phyloP scores from a whole-genome alignment of 257 asterid species.

The Salvia miltiorrhiza region DNA sequence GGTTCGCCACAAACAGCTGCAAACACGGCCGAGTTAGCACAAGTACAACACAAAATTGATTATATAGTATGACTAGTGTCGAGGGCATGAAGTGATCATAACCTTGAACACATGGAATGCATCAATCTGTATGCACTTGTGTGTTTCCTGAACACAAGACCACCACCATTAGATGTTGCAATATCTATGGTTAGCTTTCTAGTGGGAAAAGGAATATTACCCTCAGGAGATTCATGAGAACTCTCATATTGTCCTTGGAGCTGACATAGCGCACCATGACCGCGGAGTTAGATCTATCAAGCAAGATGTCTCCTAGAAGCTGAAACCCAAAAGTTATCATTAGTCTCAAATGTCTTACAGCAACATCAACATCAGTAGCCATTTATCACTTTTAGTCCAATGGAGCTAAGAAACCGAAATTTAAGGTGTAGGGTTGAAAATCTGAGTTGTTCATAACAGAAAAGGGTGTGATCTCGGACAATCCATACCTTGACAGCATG shows the following conservation, averaged over 20 bases:
- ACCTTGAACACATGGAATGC: constrained; percentile 97
- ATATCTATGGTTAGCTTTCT: too few species aligned
- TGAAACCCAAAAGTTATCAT: constrained; percentile 21
- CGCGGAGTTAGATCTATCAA: constrained; percentile 73
- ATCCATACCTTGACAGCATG: constrained; percentile 72
- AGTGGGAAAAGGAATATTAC: constrained; percentile 31
- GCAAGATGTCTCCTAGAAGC: constrained; percentile 91
- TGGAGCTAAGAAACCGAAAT: neutral
- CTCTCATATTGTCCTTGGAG: constrained; percentile 64
- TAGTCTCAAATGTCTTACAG: neutral
- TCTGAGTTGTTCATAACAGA: neutral
- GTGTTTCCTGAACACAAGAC: constrained; percentile 59
- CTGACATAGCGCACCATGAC: constrained; percentile 84
- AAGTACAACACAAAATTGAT: neutral
- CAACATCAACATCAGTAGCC: neutral
- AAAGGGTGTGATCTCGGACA: neutral
- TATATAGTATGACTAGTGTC: neutral
- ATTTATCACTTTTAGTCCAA: neutral
- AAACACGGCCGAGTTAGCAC: neutral
- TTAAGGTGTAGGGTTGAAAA: neutral
- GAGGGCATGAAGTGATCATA: constrained; percentile 2
- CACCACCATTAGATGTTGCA: neutral
- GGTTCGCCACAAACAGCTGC: constrained; percentile 94
- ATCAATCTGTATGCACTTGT: constrained; percentile 78
- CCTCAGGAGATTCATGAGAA: constrained; percentile 86